A percentile compares a stretch with the other conserved stretches of the same genome.
Evolutionary conservation across 345 rosid genomes (phyloP).

Genomic region (Bruguiera gymnorhiza): DNA sequence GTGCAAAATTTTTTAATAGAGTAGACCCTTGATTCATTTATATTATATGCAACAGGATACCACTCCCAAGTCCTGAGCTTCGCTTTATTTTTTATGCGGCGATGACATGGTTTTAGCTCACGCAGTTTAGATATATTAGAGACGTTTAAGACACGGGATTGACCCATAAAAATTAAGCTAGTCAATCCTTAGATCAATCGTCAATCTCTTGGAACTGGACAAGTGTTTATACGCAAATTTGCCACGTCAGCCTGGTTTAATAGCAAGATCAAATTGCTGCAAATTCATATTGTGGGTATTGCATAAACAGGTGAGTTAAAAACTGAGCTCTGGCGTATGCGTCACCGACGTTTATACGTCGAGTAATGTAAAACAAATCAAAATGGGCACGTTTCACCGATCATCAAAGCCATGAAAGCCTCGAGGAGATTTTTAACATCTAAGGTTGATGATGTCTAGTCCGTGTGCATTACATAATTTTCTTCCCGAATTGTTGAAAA

Average conservation of each 20-base stretch:
- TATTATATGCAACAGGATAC: no score
- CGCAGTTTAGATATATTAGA: neutral
- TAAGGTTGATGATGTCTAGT: no score
- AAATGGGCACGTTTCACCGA: neutral
- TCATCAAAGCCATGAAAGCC: no score
- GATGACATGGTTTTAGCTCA: no score
- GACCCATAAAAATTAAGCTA: neutral
- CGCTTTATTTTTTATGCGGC: no score
- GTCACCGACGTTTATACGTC: neutral
- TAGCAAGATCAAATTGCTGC: neutral
- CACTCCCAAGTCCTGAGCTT: no score
- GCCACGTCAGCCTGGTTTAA: neutral
- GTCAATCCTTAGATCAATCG: neutral
- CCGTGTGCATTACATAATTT: no score
- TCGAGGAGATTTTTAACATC: no score
- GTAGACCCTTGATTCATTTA: no score
- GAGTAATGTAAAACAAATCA: neutral
- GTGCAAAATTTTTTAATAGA: no score
- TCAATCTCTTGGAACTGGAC: neutral
- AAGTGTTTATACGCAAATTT: neutral
- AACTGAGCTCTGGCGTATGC: neutral
- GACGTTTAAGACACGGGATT: constrained; percentile 2
- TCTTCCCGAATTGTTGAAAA: no score
- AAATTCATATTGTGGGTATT: neutral
- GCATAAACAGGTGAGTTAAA: neutral